A percentile compares a stretch with the other conserved stretches of the same genome.
These are phyloP conservation scores for Erodium trifolium DNA, from an alignment of 441 rosid genomes.

Conservation along the genomic window DNA sequence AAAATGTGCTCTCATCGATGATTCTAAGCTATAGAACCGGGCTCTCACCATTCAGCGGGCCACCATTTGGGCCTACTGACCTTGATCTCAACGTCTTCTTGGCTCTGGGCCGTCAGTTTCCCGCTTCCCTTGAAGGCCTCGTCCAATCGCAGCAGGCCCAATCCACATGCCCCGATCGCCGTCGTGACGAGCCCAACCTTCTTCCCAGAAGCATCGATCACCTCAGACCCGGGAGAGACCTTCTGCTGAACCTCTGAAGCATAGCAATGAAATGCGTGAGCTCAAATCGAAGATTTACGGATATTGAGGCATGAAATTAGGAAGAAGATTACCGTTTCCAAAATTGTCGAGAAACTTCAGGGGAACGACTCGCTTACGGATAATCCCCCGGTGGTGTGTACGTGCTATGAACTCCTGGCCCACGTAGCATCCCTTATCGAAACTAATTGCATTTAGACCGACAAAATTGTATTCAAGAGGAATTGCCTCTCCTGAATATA, in stretches of 20 bases:
- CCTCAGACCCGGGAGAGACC: conserved; percentile 60
- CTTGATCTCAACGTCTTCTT: conserved; percentile 53
- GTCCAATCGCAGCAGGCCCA: conserved; percentile 64
- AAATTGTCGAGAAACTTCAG: conserved; percentile 41
- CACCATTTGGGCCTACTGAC: conserved; percentile 78
- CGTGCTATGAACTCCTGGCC: conserved; percentile 97
- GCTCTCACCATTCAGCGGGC: conserved; percentile 64
- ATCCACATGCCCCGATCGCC: conserved; percentile 60
- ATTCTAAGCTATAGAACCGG: conserved; percentile 12
- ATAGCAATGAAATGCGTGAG: conserved; percentile 1
- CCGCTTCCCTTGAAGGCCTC: conserved; percentile 46
- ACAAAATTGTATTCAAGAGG: conserved; percentile 80
- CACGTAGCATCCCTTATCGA: conserved; percentile 90
- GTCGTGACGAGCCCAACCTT: conserved; percentile 59
- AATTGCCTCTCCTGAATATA: conserved; percentile 61
- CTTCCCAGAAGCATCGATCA: conserved; percentile 50
- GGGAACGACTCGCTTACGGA: conserved; percentile 78
- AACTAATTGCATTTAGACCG: conserved; percentile 85
- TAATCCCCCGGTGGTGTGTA: conserved; percentile 80
- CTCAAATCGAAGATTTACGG: neutral
- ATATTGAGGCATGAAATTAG: neutral
- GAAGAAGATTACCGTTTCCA: conserved; percentile 44
- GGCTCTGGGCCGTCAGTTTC: conserved; percentile 37
- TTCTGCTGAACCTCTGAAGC: conserved; percentile 46
- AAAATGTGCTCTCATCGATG: neutral